These are phyloP conservation scores for Leucosporidium scottii DNA, from an alignment of 768 basidiomycete species.

Conservation along the genomic window DNA sequence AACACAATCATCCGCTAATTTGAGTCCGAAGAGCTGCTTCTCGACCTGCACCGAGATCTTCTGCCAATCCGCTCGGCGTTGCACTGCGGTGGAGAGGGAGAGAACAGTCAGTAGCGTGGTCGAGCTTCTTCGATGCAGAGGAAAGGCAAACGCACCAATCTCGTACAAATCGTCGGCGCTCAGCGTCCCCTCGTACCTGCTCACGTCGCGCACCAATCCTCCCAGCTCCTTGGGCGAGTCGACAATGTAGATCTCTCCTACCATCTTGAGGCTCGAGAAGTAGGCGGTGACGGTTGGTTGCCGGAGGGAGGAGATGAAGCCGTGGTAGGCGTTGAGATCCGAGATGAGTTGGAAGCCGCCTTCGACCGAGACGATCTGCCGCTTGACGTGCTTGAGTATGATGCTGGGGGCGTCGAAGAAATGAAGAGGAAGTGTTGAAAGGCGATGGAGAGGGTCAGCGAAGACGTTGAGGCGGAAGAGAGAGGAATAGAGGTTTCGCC, in stretches of 20 bases:
- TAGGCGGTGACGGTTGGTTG: conserved; percentile 76
- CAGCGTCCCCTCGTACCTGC: conserved; percentile 89
- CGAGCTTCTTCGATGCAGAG: not conserved
- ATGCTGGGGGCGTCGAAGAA: conserved; percentile 53
- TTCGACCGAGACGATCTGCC: conserved; percentile 87
- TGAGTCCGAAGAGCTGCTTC: conserved; percentile 38
- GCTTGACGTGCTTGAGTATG: conserved; percentile 90
- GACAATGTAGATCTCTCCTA: conserved; percentile 92
- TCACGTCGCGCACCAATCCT: conserved; percentile 89
- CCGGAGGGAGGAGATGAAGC: conserved; percentile 79
- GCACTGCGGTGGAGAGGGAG: conserved; percentile 6
- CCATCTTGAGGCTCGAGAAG: conserved; percentile 92
- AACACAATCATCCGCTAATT: conserved; percentile 23
- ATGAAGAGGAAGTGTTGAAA: not conserved
- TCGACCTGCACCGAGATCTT: conserved; percentile 90
- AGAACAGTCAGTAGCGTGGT: not conserved
- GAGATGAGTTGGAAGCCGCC: conserved; percentile 96
- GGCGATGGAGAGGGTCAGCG: not conserved
- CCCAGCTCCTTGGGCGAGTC: conserved; percentile 77
- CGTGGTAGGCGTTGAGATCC: conserved; percentile 87
- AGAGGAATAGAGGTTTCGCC: too few relatives aligned
- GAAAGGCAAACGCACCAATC: conserved; percentile 59
- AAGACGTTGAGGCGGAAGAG: not conserved
- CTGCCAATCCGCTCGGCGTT: conserved; percentile 67
- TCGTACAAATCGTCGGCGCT: conserved; percentile 96